A percentile compares a stretch with the other conserved stretches of the same genome.
These are phyloP conservation scores for Pseudonitzschia pungens DNA, from an alignment of 108 stramenopile species.

Conservation along the genomic window DNA sequence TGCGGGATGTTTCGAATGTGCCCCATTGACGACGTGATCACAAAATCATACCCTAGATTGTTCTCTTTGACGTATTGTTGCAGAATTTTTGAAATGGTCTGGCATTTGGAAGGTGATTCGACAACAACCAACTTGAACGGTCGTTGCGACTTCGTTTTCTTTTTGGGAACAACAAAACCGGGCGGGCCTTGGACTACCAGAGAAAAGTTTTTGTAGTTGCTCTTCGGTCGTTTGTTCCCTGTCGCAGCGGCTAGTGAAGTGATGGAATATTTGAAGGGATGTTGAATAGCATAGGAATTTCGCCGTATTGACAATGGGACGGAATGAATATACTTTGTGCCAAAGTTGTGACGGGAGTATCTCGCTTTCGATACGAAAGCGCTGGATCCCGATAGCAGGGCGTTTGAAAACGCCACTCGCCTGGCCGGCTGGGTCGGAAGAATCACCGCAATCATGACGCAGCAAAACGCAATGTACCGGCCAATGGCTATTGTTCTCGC, in stretches of 20 bases:
- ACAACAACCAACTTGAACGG: slow-evolving; percentile 56
- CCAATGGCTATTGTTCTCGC: slow-evolving; percentile 1
- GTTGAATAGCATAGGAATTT: background rate
- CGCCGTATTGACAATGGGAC: background rate
- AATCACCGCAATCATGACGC: slow-evolving; percentile 3
- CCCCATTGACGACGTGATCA: slow-evolving; percentile 49
- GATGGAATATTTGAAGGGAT: background rate
- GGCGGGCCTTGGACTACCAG: slow-evolving; percentile 32
- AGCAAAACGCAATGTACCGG: background rate
- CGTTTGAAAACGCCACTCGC: background rate
- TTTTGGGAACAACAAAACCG: slow-evolving; percentile 9
- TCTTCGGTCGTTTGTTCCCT: background rate
- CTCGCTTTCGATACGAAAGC: background rate
- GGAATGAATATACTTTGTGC: background rate
- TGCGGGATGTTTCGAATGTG: slow-evolving; percentile 45
- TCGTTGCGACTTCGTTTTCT: slow-evolving; percentile 1
- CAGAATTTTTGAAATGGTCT: slow-evolving; percentile 57
- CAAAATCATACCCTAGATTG: slow-evolving; percentile 39
- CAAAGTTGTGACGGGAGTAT: background rate
- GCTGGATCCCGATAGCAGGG: background rate
- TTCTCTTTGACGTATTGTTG: slow-evolving; percentile 41
- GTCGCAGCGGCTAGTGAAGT: background rate
- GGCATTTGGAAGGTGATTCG: slow-evolving; percentile 59
- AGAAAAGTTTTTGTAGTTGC: slow-evolving; percentile 4
- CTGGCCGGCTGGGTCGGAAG: background rate